These are phyloP conservation scores for Sordariomycetes sp. DNA, from an alignment of 2,329 filamentous ascomycete genomes.

Conservation along the genomic window DNA sequence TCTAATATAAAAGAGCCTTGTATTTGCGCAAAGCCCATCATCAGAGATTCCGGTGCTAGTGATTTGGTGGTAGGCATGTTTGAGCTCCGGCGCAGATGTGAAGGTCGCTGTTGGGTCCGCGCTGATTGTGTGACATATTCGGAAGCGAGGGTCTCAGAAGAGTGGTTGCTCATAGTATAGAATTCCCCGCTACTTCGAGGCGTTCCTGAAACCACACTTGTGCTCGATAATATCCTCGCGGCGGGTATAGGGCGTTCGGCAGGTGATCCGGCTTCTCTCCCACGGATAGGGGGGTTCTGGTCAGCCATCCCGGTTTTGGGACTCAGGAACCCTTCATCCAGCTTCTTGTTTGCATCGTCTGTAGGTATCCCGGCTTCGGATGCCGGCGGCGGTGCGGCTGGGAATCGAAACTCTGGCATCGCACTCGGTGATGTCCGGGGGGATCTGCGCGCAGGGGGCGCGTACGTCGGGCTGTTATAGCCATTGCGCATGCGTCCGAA, in stretches of 20 bases:
- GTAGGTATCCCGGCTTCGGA: slow-evolving; percentile 19
- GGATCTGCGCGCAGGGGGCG: slow-evolving; percentile 24
- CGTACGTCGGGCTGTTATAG: slow-evolving; percentile 33
- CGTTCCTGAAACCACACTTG: slow-evolving; percentile 64
- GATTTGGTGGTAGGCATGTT: slow-evolving; percentile 28
- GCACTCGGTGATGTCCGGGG: slow-evolving; percentile 30
- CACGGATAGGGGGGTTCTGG: slow-evolving; percentile 28
- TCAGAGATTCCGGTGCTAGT: slow-evolving; percentile 64
- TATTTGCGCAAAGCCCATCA: slow-evolving; percentile 97
- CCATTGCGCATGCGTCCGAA: slow-evolving; percentile 23
- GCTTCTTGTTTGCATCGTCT: slow-evolving; percentile 15
- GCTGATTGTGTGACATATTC: slow-evolving; percentile 62
- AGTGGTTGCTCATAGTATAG: slow-evolving; percentile 91
- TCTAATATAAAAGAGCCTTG: slow-evolving; percentile 88
- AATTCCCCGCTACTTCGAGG: slow-evolving; percentile 90
- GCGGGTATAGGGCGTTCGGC: slow-evolving; percentile 28
- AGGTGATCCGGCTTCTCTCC: neutral
- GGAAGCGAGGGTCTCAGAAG: slow-evolving; percentile 83
- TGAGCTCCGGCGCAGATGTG: slow-evolving; percentile 37
- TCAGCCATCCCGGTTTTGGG: slow-evolving; percentile 26
- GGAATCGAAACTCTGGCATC: slow-evolving; percentile 50
- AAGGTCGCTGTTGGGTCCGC: slow-evolving; percentile 24
- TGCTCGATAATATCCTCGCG: slow-evolving; percentile 65
- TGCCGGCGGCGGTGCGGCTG: slow-evolving; percentile 33
- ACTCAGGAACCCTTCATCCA: slow-evolving; percentile 29